Conservation (phyloP, 2,329 filamentous ascomycete genomes). For the Blastomyces percursus region DNA sequence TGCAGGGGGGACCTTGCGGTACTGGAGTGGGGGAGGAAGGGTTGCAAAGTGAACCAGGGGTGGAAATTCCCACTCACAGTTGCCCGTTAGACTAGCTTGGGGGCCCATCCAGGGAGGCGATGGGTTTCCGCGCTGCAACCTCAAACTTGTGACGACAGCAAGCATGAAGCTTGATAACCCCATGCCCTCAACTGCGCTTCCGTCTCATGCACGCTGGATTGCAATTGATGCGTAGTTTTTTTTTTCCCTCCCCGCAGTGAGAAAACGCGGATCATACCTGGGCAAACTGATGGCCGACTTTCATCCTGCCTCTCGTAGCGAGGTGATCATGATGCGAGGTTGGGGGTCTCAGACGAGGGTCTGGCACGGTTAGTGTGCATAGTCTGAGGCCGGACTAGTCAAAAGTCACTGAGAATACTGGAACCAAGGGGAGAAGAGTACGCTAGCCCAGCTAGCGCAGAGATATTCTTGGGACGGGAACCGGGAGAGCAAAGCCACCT, state of each 20-base stretch:
- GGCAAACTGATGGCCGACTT: background rate
- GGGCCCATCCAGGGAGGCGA: background rate
- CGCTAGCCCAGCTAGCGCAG: background rate
- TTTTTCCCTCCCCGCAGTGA: background rate
- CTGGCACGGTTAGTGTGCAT: background rate
- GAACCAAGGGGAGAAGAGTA: background rate
- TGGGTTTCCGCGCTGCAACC: background rate
- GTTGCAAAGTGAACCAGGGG: background rate
- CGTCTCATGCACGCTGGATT: background rate
- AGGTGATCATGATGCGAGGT: background rate
- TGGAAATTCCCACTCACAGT: background rate
- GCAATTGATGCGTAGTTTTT: background rate
- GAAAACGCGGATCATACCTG: background rate
- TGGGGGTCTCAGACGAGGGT: background rate
- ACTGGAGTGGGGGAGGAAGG: background rate
- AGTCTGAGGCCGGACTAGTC: background rate
- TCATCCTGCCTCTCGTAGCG: background rate
- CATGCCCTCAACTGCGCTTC: background rate
- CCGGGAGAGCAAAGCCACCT: slow-evolving; percentile 3
- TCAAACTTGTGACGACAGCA: slow-evolving; percentile 3
- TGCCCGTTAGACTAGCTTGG: background rate
- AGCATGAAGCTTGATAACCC: background rate
- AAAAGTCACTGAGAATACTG: background rate
- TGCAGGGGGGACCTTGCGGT: background rate
- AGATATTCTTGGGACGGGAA: slow-evolving; percentile 3